Conservation (phyloP, 78 protist genomes). For the Pelomyxa schiedti region DNA sequence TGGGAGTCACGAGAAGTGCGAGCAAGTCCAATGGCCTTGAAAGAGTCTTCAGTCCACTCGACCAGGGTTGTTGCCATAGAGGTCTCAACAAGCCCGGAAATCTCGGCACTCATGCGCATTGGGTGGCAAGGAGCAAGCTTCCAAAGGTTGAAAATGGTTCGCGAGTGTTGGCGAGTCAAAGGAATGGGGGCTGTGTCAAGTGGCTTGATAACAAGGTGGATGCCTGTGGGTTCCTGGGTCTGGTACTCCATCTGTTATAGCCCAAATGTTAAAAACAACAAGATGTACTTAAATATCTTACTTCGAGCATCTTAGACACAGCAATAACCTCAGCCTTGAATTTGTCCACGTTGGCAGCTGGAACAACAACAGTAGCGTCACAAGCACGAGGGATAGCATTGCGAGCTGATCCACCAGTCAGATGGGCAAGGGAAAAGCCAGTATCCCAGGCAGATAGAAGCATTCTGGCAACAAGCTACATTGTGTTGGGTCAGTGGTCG, state of each 20-base stretch:
- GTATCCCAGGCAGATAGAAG: not conserved
- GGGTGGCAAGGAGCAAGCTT: not conserved
- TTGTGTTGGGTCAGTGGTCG: no score
- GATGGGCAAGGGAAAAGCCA: not conserved
- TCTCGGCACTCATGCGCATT: not conserved
- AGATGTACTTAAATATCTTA: no score
- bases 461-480: conserved; percentile 10
- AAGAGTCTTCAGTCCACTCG: not conserved
- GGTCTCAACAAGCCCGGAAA: conserved; percentile 1
- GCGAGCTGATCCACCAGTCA: conserved; percentile 13
- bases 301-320: not conserved
- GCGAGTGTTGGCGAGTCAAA: not conserved
- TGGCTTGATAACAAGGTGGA: no score
- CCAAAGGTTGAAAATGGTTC: not conserved
- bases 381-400: conserved; percentile 32
- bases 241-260: not conserved
- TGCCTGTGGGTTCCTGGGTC: not conserved
- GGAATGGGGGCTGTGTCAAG: no score
- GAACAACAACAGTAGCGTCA: conserved; percentile 1
- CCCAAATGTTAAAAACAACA: not conserved
- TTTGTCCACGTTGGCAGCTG: not conserved
- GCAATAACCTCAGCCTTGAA: not conserved
- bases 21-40: not conserved
- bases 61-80: not conserved
- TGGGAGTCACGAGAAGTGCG: not conserved